Evolutionary conservation across 371 early-diverging fungal species (phyloP), one percentile per base, ranked within the genome.

Genomic region (Mortierella polycephala): DNA sequence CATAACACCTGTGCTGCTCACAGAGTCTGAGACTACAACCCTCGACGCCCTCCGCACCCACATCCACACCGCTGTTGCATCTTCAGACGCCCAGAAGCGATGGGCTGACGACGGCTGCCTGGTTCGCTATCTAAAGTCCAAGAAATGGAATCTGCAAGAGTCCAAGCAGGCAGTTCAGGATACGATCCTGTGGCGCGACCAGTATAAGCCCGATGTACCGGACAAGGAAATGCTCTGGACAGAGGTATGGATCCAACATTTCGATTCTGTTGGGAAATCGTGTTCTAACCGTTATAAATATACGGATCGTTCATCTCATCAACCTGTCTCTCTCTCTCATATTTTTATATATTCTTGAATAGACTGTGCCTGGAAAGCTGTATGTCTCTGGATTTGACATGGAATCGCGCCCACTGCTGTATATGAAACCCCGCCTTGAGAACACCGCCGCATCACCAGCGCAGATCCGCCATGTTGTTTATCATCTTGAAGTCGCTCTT

Each of bases 281-380:
- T 11, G 11, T 47, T 47, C 11, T 47, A 5, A n/a, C 47, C 47
- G 5, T 47, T 47, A 8, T 47, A 47, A 37, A 39, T 57, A 8
- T 59, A n/a, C n/a, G 14, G 30, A 55, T 51, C 57, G 42, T 54
- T 54, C 21, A 12, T 16, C 14, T 10, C 12, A 46, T 20, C n/a
- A n/a, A n/a, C 45, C 7, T 21, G 6, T n/a, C 12, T 57, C 2
- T 40, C 20, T 39, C 7, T 16, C n/a, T 47, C 45, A 41, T 16
- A 23, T 57, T 9, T 44, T 21, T 12, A 12, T 52, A 16, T 54
- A 16, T 12, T 44, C 30, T 16, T 13, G 10, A 67, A 37, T 77
- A 90, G 89, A 86, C 91, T n/a, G 82, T 85, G 14, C 89, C 92
- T 0, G 98, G 96, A 42, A 97, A 97, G 83, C 85, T 90, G 82